Conservation (phyloP, 371 early-diverging fungal genomes). For the Mucor sp. region DNA sequence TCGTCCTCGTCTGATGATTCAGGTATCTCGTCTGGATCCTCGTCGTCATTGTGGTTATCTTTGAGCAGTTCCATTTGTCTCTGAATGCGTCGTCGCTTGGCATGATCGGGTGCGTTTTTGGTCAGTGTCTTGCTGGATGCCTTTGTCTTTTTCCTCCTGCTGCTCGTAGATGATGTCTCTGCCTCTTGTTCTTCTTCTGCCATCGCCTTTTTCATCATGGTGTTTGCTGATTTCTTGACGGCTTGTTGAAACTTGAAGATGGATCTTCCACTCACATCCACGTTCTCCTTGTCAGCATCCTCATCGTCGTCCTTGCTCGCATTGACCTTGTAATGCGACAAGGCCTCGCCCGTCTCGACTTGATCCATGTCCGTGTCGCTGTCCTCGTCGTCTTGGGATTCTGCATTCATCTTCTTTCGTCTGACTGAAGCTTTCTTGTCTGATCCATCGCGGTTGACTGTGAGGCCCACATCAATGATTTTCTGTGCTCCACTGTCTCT, state of each 20-base stretch:
- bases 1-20: constrained; percentile 36
- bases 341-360: constrained; percentile 16
- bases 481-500: constrained; percentile 13
- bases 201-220: constrained; percentile 44
- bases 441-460: constrained; percentile 4
- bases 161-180: constrained; percentile 12
- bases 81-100: constrained; percentile 30
- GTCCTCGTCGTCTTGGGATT: no score
- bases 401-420: not conserved
- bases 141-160: constrained; percentile 2
- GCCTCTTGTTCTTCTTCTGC: constrained; percentile 8
- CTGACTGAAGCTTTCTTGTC: not conserved
- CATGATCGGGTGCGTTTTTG: constrained; percentile 19
- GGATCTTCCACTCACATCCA: constrained; percentile 34
- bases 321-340: constrained; percentile 5
- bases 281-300: constrained; percentile 33
- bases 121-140: not conserved
- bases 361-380: constrained; percentile 14
- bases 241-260: constrained; percentile 37
- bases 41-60: constrained; percentile 14
- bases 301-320: not conserved
- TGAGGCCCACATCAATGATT: constrained; percentile 24
- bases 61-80: constrained; percentile 33
- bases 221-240: constrained; percentile 26
- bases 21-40: constrained; percentile 21